Evolutionary conservation across 257 asterid species (phyloP), one percentile per base, ranked within the genome.

Genomic region (Nicotiana knightiana): DNA sequence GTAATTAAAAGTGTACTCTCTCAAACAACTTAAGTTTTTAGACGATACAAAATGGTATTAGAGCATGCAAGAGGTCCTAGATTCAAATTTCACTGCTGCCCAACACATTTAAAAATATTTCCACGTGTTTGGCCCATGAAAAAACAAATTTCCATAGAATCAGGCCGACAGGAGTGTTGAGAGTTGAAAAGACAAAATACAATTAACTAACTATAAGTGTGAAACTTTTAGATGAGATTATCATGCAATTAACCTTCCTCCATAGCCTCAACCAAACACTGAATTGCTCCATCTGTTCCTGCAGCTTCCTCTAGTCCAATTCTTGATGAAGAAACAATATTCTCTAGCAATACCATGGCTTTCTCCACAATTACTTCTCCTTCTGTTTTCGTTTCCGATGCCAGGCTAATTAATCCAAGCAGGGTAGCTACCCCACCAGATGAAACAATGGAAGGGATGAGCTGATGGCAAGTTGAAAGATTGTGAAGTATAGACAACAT

Each of bases 241-340:
- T 35, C 58, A 12, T n/a, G 21, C 13, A 78, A 11, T 82, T 85
- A 83, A 15, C 97, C 97, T 82, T 93, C 98, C 85, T 93, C 98
- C 88, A 93, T 87, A 15, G 92, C 92, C 89, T 90, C 97, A 79
- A 93, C 96, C 81, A 92, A 53, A 77, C 90, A 82, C 67, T 82
- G 89, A 76, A 93, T 90, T 77, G 81, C 87, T 9, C 89, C 87
- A 1, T 81, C 79, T 1, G 81, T 87, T 46, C 89, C 94, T 28
- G 92, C 87, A 61, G 83, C 90, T 92, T 94, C 91, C 77, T 82
- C 87, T 13, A 92, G 84, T 30, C 91, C 98, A 48, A 48, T 82
- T 59, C 86, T 84, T 9, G 97, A 92, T 13, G 89, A 90, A 39
- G 89, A 85, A 73, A 88, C 90, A 18, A 93, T 73, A 32, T 93